These are phyloP conservation scores for Funneliformis mosseae DNA, from an alignment of 192 early-diverging fungal genomes.

Conservation along the genomic window DNA sequence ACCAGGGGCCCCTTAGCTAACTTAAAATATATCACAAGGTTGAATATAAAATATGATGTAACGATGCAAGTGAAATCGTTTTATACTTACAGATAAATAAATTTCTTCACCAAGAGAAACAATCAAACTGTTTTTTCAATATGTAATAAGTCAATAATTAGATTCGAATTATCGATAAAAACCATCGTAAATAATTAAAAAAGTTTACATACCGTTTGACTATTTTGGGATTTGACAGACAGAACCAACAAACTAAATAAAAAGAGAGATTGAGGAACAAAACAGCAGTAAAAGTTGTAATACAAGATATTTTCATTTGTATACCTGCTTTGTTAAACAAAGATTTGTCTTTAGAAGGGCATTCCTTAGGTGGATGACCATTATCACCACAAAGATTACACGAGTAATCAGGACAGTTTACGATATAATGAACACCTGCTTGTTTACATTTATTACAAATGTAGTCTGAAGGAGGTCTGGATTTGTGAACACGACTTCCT, in stretches of 20 bases:
- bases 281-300: neutral
- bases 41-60: neutral
- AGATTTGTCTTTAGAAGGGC: constrained; percentile 31
- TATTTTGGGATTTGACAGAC: constrained; percentile 86
- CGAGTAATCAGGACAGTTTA: constrained; percentile 59
- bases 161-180: neutral
- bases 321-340: neutral
- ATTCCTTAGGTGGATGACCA: constrained; percentile 69
- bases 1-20: constrained; percentile 88
- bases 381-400: constrained; percentile 65
- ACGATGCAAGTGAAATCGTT: neutral
- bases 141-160: neutral
- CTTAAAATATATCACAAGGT: neutral
- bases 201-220: constrained; percentile 66
- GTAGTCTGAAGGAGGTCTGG: constrained; percentile 39
- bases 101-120: constrained; percentile 77
- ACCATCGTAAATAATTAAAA: neutral
- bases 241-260: constrained; percentile 84
- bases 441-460: constrained; percentile 54
- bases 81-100: constrained; percentile 63
- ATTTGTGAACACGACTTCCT: neutral
- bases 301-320: neutral
- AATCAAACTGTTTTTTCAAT: constrained; percentile 58
- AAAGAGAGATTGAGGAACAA: neutral
- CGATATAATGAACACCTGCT: constrained; percentile 55